These are phyloP conservation scores for Exophiala xenobiotica DNA, from an alignment of 2,329 filamentous ascomycete genomes.

Conservation along the genomic window DNA sequence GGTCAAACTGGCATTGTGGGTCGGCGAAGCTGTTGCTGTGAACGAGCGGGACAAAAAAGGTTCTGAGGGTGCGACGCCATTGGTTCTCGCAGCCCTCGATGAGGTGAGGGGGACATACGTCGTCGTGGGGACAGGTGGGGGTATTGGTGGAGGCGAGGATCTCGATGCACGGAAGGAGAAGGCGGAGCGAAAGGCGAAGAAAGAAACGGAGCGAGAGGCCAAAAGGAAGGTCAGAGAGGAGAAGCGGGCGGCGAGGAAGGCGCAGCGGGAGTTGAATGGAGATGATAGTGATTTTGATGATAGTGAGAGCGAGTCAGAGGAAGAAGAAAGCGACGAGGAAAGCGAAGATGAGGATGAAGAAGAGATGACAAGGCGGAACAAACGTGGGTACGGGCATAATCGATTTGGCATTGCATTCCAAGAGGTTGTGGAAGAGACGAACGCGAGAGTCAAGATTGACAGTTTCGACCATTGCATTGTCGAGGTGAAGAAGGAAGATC, in stretches of 20 bases:
- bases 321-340: slow-evolving; percentile 57
- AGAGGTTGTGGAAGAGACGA: slow-evolving; percentile 89
- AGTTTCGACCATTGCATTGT: slow-evolving; percentile 97
- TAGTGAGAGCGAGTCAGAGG: slow-evolving; percentile 61
- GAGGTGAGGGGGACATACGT: slow-evolving; percentile 85
- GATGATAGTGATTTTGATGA: slow-evolving; percentile 60
- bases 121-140: slow-evolving; percentile 87
- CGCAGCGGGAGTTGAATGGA: slow-evolving; percentile 56
- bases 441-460: slow-evolving; percentile 84
- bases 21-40: slow-evolving; percentile 86
- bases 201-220: slow-evolving; percentile 61
- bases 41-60: slow-evolving; percentile 75
- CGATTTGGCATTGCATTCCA: slow-evolving; percentile 94
- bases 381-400: slow-evolving; percentile 74
- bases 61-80: slow-evolving; percentile 70
- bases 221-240: slow-evolving; percentile 65
- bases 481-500: slow-evolving; percentile 94
- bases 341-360: slow-evolving; percentile 47
- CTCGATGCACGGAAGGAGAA: slow-evolving; percentile 66
- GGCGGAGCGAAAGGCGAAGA: slow-evolving; percentile 64
- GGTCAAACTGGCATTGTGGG: slow-evolving; percentile 90
- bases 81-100: slow-evolving; percentile 87
- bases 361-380: slow-evolving; percentile 57
- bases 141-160: slow-evolving; percentile 72
- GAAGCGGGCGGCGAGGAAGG: slow-evolving; percentile 54